These are phyloP conservation scores for Petasospora fabianii DNA, from an alignment of 1,139 yeast genomes.

Conservation along the genomic window DNA sequence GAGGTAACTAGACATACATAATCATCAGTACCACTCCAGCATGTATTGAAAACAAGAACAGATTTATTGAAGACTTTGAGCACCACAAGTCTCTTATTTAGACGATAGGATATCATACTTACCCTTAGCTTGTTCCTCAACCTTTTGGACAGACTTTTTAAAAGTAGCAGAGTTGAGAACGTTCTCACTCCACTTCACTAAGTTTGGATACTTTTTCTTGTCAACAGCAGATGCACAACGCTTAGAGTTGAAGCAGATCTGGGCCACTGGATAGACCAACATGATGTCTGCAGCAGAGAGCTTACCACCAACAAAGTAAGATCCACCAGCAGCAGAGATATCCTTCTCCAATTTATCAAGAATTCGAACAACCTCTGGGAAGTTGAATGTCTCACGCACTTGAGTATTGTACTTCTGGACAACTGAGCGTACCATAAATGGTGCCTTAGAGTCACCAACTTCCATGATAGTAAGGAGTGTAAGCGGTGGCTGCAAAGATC, in stretches of 20 bases:
- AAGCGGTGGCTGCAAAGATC: constrained; percentile 48
- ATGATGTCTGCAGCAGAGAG: constrained; percentile 57
- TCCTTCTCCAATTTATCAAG: constrained; percentile 35
- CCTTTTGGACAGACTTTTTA: constrained; percentile 1
- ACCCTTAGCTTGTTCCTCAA: constrained; percentile 38
- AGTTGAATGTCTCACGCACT: constrained; percentile 38
- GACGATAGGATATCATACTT: constrained; percentile 48
- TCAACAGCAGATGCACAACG: constrained; percentile 11
- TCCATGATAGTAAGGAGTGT: constrained; percentile 40
- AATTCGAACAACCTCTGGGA: constrained; percentile 37
- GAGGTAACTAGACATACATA: too few relatives aligned
- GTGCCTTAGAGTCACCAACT: constrained; percentile 39
- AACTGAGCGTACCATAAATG: constrained; percentile 43
- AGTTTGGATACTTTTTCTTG: constrained; percentile 18
- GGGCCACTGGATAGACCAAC: constrained; percentile 38
- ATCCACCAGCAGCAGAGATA: constrained; percentile 6
- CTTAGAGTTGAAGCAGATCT: constrained; percentile 10
- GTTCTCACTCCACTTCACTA: constrained; percentile 20
- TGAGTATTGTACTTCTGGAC: constrained; percentile 38
- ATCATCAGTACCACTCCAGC: too few relatives aligned
- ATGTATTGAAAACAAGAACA: too few relatives aligned
- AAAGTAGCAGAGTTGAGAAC: not conserved
- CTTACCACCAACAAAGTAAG: constrained; percentile 51
- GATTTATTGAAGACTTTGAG: too few relatives aligned
- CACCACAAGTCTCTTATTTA: too few relatives aligned